Evolutionary conservation across 2,329 filamentous ascomycete genomes (phyloP).

Genomic region (Coniosporium tulheliwenetii): DNA sequence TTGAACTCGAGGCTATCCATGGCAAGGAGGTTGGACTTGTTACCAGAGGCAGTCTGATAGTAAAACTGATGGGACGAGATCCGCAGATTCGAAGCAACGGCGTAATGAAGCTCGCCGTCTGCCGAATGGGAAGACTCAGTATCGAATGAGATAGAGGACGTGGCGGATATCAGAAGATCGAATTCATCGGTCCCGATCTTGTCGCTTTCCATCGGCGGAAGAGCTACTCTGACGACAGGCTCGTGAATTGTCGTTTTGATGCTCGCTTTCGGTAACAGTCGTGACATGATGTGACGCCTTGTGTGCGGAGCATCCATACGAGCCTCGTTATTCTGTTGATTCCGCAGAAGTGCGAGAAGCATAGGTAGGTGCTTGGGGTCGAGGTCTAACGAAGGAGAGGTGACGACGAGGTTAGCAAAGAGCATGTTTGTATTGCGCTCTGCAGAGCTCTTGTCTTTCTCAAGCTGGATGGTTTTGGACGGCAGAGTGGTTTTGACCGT

Average conservation of each 20-base stretch:
- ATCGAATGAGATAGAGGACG: conserved; percentile 85
- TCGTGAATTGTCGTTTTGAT: conserved; percentile 96
- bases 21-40: conserved; percentile 72
- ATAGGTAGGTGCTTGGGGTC: conserved; percentile 84
- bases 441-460: conserved; percentile 51
- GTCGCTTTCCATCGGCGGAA: conserved; percentile 55
- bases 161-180: conserved; percentile 86
- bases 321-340: conserved; percentile 12
- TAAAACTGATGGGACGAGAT: conserved; percentile 81
- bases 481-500: conserved; percentile 87
- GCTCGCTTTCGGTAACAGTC: conserved; percentile 82
- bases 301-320: conserved; percentile 13
- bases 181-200: conserved; percentile 59
- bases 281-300: conserved; percentile 59
- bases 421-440: conserved; percentile 92
- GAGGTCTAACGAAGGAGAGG: conserved; percentile 85
- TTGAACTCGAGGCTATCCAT: conserved; percentile 84
- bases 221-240: conserved; percentile 75
- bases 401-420: conserved; percentile 91
- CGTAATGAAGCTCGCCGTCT: conserved; percentile 73
- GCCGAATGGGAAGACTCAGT: conserved; percentile 90
- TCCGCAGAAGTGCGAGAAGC: conserved; percentile 58
- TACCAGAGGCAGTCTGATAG: conserved; percentile 75
- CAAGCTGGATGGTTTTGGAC: conserved; percentile 79
- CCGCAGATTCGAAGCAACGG: conserved; percentile 64